Evolutionary conservation across 345 rosid species (phyloP).

Genomic region (Tarenaya hassleriana): DNA sequence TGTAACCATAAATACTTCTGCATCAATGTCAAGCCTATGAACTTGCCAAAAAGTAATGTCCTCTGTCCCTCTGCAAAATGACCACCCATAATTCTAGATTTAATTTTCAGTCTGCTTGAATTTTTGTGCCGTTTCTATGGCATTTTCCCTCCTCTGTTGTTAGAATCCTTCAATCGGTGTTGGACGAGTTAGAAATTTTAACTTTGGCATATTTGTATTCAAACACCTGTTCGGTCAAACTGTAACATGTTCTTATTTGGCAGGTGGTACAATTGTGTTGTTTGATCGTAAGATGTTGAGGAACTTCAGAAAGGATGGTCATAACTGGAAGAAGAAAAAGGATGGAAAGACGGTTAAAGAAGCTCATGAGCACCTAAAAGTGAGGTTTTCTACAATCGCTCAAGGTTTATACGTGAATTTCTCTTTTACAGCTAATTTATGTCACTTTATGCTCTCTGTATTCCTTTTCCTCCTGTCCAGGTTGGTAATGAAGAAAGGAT

Average conservation of each 20-base stretch:
- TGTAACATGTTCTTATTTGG: not conserved
- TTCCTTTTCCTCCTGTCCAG: conserved; percentile 44
- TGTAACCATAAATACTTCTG: conserved; percentile 62
- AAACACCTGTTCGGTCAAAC: not conserved
- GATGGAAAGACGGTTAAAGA: conserved; percentile 98
- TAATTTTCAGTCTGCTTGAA: no score
- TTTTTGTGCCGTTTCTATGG: not conserved
- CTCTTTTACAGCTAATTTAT: not conserved
- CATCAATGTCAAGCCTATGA: conserved; percentile 73
- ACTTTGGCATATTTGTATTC: no score
- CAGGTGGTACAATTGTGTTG: conserved; percentile 76
- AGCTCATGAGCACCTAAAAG: conserved; percentile 98
- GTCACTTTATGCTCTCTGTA: conserved; percentile 5
- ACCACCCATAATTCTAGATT: no score
- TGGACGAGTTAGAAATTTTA: no score
- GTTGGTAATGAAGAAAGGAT: conserved; percentile 94
- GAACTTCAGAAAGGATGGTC: conserved; percentile 96
- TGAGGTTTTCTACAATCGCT: conserved; percentile 28
- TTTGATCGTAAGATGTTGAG: conserved; percentile 96
- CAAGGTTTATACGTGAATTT: conserved; percentile 9
- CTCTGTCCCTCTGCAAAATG: not conserved
- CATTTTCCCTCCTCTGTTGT: no score
- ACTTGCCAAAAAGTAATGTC: conserved; percentile 68
- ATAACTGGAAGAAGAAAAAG: conserved; percentile 97
- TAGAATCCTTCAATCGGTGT: no score